Base-by-base conservation (phyloP, 176 grass and related monocot species). In the Oryza australiensis region DNA sequence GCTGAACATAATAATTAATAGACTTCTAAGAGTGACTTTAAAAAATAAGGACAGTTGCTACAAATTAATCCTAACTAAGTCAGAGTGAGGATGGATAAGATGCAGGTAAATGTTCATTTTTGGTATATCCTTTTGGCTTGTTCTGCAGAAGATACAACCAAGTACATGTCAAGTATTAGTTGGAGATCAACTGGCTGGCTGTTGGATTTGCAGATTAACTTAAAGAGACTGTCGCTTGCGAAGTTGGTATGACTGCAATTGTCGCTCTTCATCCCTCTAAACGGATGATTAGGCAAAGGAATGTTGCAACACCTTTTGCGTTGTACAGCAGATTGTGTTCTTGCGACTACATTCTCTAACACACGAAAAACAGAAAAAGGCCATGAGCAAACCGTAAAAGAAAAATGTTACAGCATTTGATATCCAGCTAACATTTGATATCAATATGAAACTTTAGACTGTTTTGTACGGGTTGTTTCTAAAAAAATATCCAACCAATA, bases 211-310 rank as follows among this genome's bases (percentile, higher is more conserved):
- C 57, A 64, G 28, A 73, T 23, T 60, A 60, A 26, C 30, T 66
- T 73, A 63, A 68, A 70, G 4, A 34, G 15, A 38, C 16, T 75
- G 72, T 51, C 55, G 40, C 64, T 75, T 64, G 79, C 41, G 16
- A 82, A 77, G 85, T 71, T 76, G 38, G 65, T 77, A 77, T n/a
- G 26, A n/a, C 43, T 51, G 64, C 26, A 33, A 42, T 28, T 76
- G n/a, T 3, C 51, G 64, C 40, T 82, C 7, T 51, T 63, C n/a
- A 33, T 69, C 26, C 40, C 40, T 62, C 6, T 53, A 27, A 66
- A 60, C 55, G 8, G 63, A 70, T 64, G 15, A 81, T 49, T 26
- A 63, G 26, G 70, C 28, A 12, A 12, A 87, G 29, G 18, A 80
- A 81, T 32, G 57, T 23, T 75, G 78, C 27, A 18, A 12, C 13